Conservation (phyloP, 495 filamentous ascomycete genomes). For the Daldinia grandis region DNA sequence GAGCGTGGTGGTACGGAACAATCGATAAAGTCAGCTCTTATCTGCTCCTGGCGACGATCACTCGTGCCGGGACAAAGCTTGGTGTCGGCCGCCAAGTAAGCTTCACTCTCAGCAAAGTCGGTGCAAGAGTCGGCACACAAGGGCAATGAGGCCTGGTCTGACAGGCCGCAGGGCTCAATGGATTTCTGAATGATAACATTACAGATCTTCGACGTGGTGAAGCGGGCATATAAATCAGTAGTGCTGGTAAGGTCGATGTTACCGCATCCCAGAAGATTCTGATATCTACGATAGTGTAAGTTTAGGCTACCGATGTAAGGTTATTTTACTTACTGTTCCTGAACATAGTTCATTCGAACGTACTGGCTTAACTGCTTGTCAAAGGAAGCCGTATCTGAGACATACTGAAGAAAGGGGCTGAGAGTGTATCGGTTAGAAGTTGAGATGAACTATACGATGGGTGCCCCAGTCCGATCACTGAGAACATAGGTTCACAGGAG, state of each 20-base stretch:
- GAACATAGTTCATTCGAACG: conserved; percentile 75
- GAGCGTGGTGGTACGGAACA: conserved; percentile 84
- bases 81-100: conserved; percentile 78
- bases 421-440: conserved; percentile 28
- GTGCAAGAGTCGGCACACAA: conserved; percentile 93
- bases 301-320: neutral
- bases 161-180: conserved; percentile 71
- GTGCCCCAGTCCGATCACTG: conserved; percentile 1
- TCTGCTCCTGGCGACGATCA: conserved; percentile 72
- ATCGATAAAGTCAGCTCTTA: conserved; percentile 90
- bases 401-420: conserved; percentile 88
- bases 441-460: neutral
- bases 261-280: conserved; percentile 80
- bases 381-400: conserved; percentile 78
- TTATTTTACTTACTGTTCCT: conserved; percentile 69
- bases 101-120: conserved; percentile 85
- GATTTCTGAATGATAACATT: conserved; percentile 96
- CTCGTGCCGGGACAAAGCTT: conserved; percentile 73
- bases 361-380: conserved; percentile 79
- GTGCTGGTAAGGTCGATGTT: conserved; percentile 81
- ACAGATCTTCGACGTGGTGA: conserved; percentile 91
- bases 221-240: conserved; percentile 89
- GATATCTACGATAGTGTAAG: conserved; percentile 64
- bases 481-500: neutral
- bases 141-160: conserved; percentile 69